Evolutionary conservation across 228 moss, liverwort and hornwort species (phyloP), one percentile per base, ranked within the genome.

Genomic region (Sphagnum fallax): DNA sequence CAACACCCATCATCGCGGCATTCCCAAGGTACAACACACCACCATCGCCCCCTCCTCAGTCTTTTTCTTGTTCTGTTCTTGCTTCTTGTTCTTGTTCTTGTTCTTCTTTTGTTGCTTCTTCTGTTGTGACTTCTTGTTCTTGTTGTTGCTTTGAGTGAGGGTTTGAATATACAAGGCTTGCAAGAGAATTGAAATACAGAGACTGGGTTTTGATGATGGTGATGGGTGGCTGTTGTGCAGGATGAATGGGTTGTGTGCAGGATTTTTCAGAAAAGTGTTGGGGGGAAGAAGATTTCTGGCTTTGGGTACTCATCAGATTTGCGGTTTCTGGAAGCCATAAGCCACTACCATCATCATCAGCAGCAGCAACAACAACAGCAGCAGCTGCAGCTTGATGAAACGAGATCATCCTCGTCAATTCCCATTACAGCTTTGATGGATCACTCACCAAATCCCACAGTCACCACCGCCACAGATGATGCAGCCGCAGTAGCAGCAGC

Each of bases 211-310:
- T 32, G 32, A 2, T 32, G 32, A 3, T 32, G 32, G 2, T 32
- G 32, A 32, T 32, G 32, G 32, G 32, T 32, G 32, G 2, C 2
- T 32, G 32, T 1, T 32, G 32, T n/a, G 71, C 82, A 88, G 84
- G 88, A 88, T 53, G 88, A 88, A 76, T 88, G 88, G 88, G 88
- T 88, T 50, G 88, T 88, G 51, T 84, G 88, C 62, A 81, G 88
- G 71, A 80, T 88, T 49, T 88, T 88, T 68, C 79, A 82, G 14
- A 88, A 88, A 67, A 82, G 69, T 66, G 75, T 82, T 1, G 88
- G 88, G 6, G 81, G 81, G 1, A 88, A 84, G 52, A 82, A 84
- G 18, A 32, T 32, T 32, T 2, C 32, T 32, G 32, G 81, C 59
- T 86, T 78, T 49, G 32, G 75, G 5, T 80, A 73, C 11, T 32